Percentiles rank a stretch among this genome's conserved stretches.
phyloP scores from a whole-genome alignment of 2,329 filamentous ascomycete genomes.

The Neocatenulostroma microsporum region DNA sequence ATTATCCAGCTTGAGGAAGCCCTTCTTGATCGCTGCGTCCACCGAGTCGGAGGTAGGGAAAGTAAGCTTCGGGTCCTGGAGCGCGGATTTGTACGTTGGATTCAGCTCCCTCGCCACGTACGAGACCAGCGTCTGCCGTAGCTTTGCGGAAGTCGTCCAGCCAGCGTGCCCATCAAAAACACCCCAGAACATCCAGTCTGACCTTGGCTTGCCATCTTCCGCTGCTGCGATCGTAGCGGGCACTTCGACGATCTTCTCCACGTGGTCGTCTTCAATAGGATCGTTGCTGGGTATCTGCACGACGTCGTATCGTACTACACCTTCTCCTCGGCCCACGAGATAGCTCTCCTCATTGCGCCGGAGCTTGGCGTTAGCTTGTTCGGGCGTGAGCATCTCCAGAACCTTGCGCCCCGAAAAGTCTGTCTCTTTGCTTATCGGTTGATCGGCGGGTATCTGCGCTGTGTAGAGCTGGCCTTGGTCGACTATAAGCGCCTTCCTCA shows the following conservation, averaged over 20 bases:
- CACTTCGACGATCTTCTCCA: slow-evolving; percentile 94
- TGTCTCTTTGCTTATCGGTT: slow-evolving; percentile 78
- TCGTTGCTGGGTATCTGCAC: slow-evolving; percentile 94
- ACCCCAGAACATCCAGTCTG: slow-evolving; percentile 99
- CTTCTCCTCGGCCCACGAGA: slow-evolving; percentile 77
- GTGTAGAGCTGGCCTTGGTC: slow-evolving; percentile 87
- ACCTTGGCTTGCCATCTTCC: slow-evolving; percentile 50
- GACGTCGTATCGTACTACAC: slow-evolving; percentile 88
- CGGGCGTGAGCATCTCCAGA: slow-evolving; percentile 91
- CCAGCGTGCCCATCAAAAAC: slow-evolving; percentile 97
- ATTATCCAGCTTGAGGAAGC: slow-evolving; percentile 79
- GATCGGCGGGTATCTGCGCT: slow-evolving; percentile 74
- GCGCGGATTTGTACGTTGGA: slow-evolving; percentile 73
- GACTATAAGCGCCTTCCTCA: slow-evolving; percentile 67
- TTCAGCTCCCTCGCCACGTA: slow-evolving; percentile 92
- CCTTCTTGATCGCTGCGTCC: slow-evolving; percentile 84
- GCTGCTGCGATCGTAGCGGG: slow-evolving; percentile 53
- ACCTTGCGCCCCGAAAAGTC: slow-evolving; percentile 78
- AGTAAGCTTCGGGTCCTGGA: slow-evolving; percentile 48
- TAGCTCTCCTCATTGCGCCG: slow-evolving; percentile 88
- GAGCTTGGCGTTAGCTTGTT: slow-evolving; percentile 85
- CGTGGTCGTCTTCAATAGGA: slow-evolving; percentile 96
- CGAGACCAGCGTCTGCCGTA: slow-evolving; percentile 84
- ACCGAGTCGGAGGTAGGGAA: slow-evolving; percentile 71
- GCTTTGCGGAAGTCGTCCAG: slow-evolving; percentile 95